Evolutionary conservation across 192 early-diverging fungal species (phyloP).

Genomic region (Linnemannia schmuckeri): DNA sequence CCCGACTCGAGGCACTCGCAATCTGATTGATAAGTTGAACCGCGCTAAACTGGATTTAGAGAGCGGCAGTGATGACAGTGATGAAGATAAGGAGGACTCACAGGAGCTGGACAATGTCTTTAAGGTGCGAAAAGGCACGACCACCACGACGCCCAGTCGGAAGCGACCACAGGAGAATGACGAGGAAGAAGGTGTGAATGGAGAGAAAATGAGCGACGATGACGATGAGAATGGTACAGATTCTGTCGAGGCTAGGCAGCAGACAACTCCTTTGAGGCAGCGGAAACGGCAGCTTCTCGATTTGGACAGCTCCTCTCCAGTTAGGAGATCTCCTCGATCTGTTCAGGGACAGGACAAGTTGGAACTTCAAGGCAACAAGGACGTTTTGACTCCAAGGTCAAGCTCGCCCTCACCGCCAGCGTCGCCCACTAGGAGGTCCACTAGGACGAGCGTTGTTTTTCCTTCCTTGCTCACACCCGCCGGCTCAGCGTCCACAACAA

Average conservation of each 20-base stretch:
- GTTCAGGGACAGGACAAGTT: background rate
- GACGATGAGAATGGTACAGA: background rate
- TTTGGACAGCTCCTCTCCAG: background rate
- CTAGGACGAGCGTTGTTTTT: constrained; percentile 2
- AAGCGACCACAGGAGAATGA: background rate
- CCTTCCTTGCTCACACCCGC: background rate
- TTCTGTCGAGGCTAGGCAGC: background rate
- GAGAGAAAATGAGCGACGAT: background rate
- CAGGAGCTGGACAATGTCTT: background rate
- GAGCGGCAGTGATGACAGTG: background rate
- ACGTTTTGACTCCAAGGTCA: background rate
- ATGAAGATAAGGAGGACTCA: background rate
- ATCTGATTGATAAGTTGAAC: constrained; percentile 19
- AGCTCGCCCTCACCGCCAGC: constrained; percentile 10
- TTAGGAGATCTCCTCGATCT: background rate
- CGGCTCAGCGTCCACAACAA: background rate
- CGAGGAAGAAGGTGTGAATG: background rate
- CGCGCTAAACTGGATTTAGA: constrained; percentile 28
- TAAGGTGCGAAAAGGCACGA: background rate
- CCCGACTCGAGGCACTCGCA: constrained; percentile 17
- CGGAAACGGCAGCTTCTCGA: background rate
- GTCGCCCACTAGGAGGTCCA: constrained; percentile 19
- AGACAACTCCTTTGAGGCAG: background rate
- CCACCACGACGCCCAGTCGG: background rate
- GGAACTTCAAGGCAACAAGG: background rate